Evolutionary conservation across 371 early-diverging fungal species (phyloP).

Genomic region (Umbelopsis sp.): DNA sequence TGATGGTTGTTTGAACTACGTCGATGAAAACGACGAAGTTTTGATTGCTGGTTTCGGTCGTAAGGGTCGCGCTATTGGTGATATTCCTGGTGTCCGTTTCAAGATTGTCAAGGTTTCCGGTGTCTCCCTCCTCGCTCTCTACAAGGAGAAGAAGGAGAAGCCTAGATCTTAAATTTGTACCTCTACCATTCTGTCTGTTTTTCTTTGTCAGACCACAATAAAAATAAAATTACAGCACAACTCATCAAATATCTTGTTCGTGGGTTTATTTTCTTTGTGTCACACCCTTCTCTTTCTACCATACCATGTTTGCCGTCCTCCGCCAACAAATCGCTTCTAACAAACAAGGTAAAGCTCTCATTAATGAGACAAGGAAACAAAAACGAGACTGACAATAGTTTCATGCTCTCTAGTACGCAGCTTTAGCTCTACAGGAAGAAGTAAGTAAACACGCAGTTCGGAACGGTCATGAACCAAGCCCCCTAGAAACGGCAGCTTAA

Average conservation of each 20-base stretch:
- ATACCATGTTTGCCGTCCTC: neutral
- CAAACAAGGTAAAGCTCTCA: slow-evolving; percentile 1
- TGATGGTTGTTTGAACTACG: slow-evolving; percentile 99
- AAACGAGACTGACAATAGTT: neutral
- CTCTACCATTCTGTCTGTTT: slow-evolving; percentile 10
- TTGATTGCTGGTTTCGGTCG: slow-evolving; percentile 98
- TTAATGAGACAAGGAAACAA: neutral
- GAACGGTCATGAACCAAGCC: no score
- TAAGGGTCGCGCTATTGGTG: slow-evolving; percentile 91
- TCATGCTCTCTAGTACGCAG: neutral
- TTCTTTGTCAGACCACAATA: slow-evolving; percentile 10
- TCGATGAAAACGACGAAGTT: slow-evolving; percentile 98
- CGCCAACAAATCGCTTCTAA: neutral
- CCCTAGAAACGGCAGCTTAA: neutral
- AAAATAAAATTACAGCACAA: slow-evolving; percentile 8
- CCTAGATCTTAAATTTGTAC: slow-evolving; percentile 85
- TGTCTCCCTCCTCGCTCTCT: slow-evolving; percentile 98
- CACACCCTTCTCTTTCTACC: neutral
- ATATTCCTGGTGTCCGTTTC: slow-evolving; percentile 99
- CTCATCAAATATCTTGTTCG: neutral
- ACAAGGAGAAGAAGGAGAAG: slow-evolving; percentile 99
- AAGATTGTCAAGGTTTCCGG: slow-evolving; percentile 99
- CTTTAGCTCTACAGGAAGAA: neutral
- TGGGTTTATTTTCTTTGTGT: no score
- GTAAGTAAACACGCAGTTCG: no score